Base-by-base conservation (phyloP, 176 grass and related monocot genomes). In the Juncus effusus region DNA sequence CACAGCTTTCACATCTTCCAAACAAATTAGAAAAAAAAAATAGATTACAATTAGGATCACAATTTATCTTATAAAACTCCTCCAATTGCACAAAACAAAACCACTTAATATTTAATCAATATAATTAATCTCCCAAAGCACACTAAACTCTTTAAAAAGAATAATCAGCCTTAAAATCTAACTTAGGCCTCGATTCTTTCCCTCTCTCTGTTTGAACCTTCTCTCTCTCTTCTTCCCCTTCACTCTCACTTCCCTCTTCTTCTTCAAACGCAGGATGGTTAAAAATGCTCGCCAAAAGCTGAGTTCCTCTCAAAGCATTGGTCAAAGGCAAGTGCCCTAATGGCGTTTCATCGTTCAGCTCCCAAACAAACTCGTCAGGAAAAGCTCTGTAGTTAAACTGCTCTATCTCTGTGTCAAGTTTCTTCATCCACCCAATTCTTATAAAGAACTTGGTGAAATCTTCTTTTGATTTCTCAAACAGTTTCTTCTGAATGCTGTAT, bases 401-500 rank as follows among this genome's bases (percentile, higher is more conserved):
- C 76, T 81, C 83, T 42, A 99, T 70, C 35, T 99, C 95, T 1
- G 80, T 90, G 58, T 99, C 95, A 35, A 99, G 89, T 78, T 84
- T 84, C 95, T 90, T 99, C 95, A 99, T 99, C 95, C 95, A 99
- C 16, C 83, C 83, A 1, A 99, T 38, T 55, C 64, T 79, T 73
- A 97, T 87, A 78, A 99, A 99, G 55, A 99, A 84, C 16, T 85
- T 80, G 9, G 89, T 93, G 80, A 90, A 99, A 78, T 99, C 89
- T 9, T 78, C 60, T 38, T 11, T 37, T 0, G 85, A 80, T 62
- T 99, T 99, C 63, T 93, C 94, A 85, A 85, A 99, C 42, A 93
- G 52, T 73, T 76, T 75, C 6, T 84, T 79, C 78, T 99, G 94
- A 56, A 93, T 81, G 47, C 80, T 78, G 80, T 99, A 99, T 51